phyloP scores from a whole-genome alignment of 2,329 filamentous ascomycete species.

The Calycina herbarum region DNA sequence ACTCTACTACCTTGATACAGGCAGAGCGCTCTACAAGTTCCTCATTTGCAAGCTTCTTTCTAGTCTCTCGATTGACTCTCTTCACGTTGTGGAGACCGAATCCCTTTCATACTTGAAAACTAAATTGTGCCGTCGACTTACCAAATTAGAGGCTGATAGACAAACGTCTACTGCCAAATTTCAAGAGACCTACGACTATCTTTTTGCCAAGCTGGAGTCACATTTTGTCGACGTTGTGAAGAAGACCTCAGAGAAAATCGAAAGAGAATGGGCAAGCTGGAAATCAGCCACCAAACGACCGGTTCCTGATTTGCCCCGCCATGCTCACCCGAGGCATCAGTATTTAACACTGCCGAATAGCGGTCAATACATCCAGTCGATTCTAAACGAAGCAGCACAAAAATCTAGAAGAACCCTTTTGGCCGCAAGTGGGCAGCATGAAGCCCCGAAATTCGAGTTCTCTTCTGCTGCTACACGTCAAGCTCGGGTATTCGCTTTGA shows the following conservation, averaged over 20 bases:
- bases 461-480: slow-evolving; percentile 11
- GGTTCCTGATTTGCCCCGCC: slow-evolving; percentile 44
- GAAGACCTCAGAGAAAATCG: slow-evolving; percentile 34
- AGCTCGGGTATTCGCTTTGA: slow-evolving; percentile 23
- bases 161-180: slow-evolving; percentile 14
- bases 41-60: slow-evolving; percentile 51
- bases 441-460: neutral
- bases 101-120: slow-evolving; percentile 43
- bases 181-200: slow-evolving; percentile 27
- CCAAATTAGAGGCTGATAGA: slow-evolving; percentile 53
- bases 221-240: slow-evolving; percentile 36
- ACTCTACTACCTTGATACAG: neutral
- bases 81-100: slow-evolving; percentile 38
- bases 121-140: slow-evolving; percentile 58
- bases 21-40: slow-evolving; percentile 55
- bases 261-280: slow-evolving; percentile 42
- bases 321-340: slow-evolving; percentile 38
- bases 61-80: slow-evolving; percentile 45
- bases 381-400: slow-evolving; percentile 6
- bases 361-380: slow-evolving; percentile 34
- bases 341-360: slow-evolving; percentile 45
- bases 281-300: slow-evolving; percentile 41
- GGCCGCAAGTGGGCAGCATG: too few relatives aligned
- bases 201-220: slow-evolving; percentile 35
- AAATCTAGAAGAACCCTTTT: too few relatives aligned